phyloP scores from a whole-genome alignment of 2,329 filamentous ascomycete genomes.

The Orbilia quercus region DNA sequence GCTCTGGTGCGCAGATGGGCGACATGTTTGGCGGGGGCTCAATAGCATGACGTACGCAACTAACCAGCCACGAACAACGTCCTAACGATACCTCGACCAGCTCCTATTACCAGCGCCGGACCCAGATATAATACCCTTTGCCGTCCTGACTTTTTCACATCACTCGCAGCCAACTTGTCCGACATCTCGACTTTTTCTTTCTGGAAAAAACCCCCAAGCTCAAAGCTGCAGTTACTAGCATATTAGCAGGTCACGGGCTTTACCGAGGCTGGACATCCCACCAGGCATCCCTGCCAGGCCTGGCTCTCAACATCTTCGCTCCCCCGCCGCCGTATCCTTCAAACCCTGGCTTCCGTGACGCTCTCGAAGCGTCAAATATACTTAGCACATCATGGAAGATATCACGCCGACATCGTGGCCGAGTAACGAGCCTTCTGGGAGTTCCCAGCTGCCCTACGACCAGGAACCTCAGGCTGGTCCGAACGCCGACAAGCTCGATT shows the following conservation, averaged over 20 bases:
- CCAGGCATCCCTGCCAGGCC: conserved; percentile 26
- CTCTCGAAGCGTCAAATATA: not conserved
- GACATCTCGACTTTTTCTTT: not conserved
- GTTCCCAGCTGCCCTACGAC: conserved; percentile 53
- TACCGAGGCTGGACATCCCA: conserved; percentile 40
- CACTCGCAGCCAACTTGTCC: not conserved
- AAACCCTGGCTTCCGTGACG: not conserved
- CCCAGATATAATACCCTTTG: conserved; percentile 3
- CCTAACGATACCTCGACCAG: too few relatives aligned
- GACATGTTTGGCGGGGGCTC: conserved; percentile 27
- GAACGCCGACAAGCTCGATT: conserved; percentile 66
- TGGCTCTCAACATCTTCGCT: conserved; percentile 9
- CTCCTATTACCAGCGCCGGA: not conserved
- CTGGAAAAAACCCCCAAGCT: too few relatives aligned
- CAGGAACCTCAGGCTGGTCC: conserved; percentile 60
- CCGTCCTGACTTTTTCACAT: not conserved
- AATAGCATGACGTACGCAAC: conserved; percentile 47
- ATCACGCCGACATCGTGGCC: conserved; percentile 47
- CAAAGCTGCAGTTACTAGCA: conserved; percentile 7
- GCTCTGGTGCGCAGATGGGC: not conserved
- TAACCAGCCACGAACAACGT: conserved; percentile 10
- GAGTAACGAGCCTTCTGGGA: conserved; percentile 35
- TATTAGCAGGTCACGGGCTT: conserved; percentile 15
- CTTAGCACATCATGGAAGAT: conserved; percentile 34
- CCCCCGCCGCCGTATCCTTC: not conserved